Evolutionary conservation across 1,284 basidiomycete genomes (phyloP).

Genomic region (Puccinia novopanici): DNA sequence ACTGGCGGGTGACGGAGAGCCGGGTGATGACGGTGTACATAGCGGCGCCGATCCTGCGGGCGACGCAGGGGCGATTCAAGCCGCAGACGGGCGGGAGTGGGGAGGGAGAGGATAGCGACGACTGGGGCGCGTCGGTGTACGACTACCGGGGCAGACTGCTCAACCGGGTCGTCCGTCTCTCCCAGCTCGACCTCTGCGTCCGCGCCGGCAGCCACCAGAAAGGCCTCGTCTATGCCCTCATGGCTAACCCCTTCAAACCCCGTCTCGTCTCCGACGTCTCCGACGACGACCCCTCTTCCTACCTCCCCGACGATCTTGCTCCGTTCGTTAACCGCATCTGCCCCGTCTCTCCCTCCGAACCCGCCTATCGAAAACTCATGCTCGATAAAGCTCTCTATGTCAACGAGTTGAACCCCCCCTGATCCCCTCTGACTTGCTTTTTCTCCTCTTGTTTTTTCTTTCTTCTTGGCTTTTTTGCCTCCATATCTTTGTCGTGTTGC

Average conservation of each 20-base stretch:
- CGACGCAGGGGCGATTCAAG: background rate
- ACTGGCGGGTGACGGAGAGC: constrained; percentile 15
- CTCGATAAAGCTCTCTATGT: background rate
- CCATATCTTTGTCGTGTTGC: background rate
- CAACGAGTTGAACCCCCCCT: background rate
- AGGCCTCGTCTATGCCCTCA: constrained; percentile 10
- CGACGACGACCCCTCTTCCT: background rate
- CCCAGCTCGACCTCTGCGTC: background rate
- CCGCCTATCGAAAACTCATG: background rate
- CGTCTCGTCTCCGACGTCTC: background rate
- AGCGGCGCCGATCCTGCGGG: constrained; percentile 25
- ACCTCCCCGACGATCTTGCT: background rate
- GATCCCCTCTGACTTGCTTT: background rate
- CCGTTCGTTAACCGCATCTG: background rate
- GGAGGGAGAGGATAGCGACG: background rate
- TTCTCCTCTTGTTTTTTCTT: background rate
- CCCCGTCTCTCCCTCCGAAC: constrained; percentile 12
- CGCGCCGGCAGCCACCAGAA: background rate
- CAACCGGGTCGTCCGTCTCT: background rate
- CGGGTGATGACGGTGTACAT: constrained; percentile 23
- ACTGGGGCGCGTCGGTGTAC: background rate
- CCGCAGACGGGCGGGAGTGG: background rate
- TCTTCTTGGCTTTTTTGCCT: background rate
- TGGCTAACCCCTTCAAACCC: constrained; percentile 7
- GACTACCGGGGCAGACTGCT: background rate